phyloP scores from a whole-genome alignment of 345 rosid genomes.

The Dimocarpus longan region DNA sequence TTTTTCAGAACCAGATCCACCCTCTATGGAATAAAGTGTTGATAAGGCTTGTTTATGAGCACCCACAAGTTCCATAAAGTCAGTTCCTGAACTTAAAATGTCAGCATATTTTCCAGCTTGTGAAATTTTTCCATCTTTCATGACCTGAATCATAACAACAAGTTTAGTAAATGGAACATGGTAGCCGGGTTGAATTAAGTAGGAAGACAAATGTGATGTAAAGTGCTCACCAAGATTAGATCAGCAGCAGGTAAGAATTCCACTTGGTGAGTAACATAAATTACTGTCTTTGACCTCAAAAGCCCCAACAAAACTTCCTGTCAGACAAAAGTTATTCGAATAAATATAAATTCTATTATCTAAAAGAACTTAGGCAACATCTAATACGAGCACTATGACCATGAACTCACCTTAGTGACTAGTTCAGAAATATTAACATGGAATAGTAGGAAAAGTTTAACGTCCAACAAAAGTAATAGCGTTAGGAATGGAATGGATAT shows the following conservation, averaged over 20 bases:
- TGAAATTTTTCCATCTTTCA: not conserved
- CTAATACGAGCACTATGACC: not conserved
- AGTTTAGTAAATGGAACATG: not conserved
- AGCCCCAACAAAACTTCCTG: slow-evolving; percentile 68
- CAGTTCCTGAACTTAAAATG: not conserved
- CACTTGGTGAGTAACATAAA: slow-evolving; percentile 85
- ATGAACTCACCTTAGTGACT: not conserved
- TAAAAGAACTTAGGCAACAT: not conserved
- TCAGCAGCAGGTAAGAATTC: slow-evolving; percentile 80
- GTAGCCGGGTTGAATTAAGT: not conserved
- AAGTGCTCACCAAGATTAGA: slow-evolving; percentile 62
- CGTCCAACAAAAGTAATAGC: not conserved
- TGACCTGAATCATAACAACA: slow-evolving; percentile 10
- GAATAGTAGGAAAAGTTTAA: not conserved
- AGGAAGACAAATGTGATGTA: not conserved
- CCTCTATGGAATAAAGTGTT: slow-evolving; percentile 43
- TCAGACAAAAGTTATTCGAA: slow-evolving; percentile 1
- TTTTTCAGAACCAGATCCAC: slow-evolving; percentile 26
- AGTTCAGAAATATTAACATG: not conserved
- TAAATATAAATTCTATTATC: not conserved
- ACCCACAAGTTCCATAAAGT: slow-evolving; percentile 63
- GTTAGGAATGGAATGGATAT: not conserved
- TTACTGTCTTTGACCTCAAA: slow-evolving; percentile 57
- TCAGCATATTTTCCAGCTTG: not conserved
- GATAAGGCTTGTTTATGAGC: slow-evolving; percentile 70